These are phyloP conservation scores for Lyophyllum decastes DNA, from an alignment of 768 basidiomycete genomes.

Conservation along the genomic window DNA sequence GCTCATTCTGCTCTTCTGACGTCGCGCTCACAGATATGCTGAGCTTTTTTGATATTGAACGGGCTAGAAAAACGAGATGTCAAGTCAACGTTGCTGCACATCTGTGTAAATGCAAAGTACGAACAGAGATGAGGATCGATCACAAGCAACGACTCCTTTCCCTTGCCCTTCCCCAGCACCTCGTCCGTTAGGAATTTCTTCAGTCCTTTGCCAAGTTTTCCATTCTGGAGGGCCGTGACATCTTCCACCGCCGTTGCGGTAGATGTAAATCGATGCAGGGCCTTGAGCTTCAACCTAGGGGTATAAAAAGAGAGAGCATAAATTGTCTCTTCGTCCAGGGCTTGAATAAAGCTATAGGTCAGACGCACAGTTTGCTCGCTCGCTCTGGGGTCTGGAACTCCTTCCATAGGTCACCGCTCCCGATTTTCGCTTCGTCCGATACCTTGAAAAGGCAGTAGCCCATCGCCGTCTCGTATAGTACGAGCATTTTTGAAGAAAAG, in stretches of 20 bases:
- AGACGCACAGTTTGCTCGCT: conserved; percentile 86
- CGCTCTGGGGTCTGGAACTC: conserved; percentile 92
- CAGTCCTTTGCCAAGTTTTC: conserved; percentile 89
- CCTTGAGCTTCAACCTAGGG: conserved; percentile 88
- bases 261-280: conserved; percentile 93
- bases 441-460: conserved; percentile 99
- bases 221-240: conserved; percentile 87
- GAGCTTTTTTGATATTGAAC: conserved; percentile 91
- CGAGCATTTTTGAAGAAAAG: conserved; percentile 68
- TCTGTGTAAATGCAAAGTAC: conserved; percentile 24
- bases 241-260: conserved; percentile 98
- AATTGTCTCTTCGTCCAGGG: background rate
- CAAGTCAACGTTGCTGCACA: background rate
- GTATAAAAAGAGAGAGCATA: background rate
- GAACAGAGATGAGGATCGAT: conserved; percentile 89
- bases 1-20: conserved; percentile 61
- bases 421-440: conserved; percentile 84
- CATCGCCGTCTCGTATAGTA: conserved; percentile 93
- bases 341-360: background rate
- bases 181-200: conserved; percentile 92
- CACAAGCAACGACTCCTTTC: conserved; percentile 82
- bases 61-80: conserved; percentile 44
- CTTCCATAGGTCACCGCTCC: conserved; percentile 84
- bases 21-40: conserved; percentile 81
- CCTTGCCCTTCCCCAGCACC: conserved; percentile 86